A percentile compares a stretch with the other conserved stretches of the same genome.
These are phyloP conservation scores for Phytophthora quininea DNA, from an alignment of 352 stramenopile species.

Conservation along the genomic window DNA sequence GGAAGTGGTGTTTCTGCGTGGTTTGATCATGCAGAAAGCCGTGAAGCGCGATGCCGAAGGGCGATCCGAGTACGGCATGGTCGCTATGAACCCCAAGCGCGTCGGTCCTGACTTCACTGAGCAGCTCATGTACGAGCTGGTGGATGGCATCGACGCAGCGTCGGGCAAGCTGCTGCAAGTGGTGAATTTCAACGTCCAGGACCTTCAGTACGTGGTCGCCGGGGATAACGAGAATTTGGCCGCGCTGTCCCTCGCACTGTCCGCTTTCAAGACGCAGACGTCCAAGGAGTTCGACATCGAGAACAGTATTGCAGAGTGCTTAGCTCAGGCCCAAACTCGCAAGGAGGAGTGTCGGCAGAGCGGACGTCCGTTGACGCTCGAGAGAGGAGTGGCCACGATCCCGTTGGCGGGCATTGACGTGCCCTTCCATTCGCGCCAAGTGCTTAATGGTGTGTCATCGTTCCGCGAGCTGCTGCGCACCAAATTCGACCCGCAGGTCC, in stretches of 20 bases:
- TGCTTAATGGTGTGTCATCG: slow-evolving; percentile 77
- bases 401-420: slow-evolving; percentile 88
- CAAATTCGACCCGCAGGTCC: slow-evolving; percentile 72
- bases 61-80: slow-evolving; percentile 89
- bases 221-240: slow-evolving; percentile 85
- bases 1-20: slow-evolving; percentile 86
- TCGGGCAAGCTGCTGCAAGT: slow-evolving; percentile 84
- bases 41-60: slow-evolving; percentile 62
- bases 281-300: slow-evolving; percentile 49
- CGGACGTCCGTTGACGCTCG: slow-evolving; percentile 65
- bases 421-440: slow-evolving; percentile 86
- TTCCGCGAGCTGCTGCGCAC: slow-evolving; percentile 78
- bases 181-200: slow-evolving; percentile 90
- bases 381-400: slow-evolving; percentile 78
- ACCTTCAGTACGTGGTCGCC: slow-evolving; percentile 87
- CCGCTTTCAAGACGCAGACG: slow-evolving; percentile 54
- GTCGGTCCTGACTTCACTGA: slow-evolving; percentile 78
- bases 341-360: slow-evolving; percentile 62
- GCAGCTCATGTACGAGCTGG: slow-evolving; percentile 64
- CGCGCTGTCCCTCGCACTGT: slow-evolving; percentile 69
- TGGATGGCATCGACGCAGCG: slow-evolving; percentile 62
- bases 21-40: slow-evolving; percentile 68
- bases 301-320: slow-evolving; percentile 60
- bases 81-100: slow-evolving; percentile 81
- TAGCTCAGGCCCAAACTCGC: slow-evolving; percentile 61